These are phyloP conservation scores for Aquilaria malaccensis DNA, from an alignment of 345 rosid genomes.

Conservation along the genomic window DNA sequence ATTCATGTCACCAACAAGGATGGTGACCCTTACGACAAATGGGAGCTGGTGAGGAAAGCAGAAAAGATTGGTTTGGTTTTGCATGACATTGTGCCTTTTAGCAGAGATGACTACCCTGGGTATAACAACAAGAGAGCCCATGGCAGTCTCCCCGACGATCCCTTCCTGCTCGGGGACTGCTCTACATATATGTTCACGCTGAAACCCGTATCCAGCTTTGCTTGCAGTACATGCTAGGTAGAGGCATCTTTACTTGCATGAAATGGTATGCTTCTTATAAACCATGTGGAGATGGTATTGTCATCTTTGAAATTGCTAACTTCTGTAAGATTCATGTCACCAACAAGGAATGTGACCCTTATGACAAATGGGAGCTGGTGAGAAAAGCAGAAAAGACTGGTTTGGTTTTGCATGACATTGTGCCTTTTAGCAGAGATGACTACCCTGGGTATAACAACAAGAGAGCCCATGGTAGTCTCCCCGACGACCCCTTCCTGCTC, in stretches of 20 bases:
- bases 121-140: conserved; percentile 22
- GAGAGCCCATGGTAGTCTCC: conserved; percentile 14
- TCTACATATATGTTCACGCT: too few species aligned
- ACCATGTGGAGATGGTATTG: too few species aligned
- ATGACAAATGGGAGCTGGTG: conserved; percentile 27
- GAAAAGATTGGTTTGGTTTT: conserved; percentile 20
- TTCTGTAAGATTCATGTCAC: conserved; percentile 7
- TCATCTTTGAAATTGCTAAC: too few species aligned
- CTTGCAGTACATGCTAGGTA: too few species aligned
- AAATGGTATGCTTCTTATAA: too few species aligned
- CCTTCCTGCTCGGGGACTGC: too few species aligned
- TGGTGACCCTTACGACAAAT: conserved; percentile 24
- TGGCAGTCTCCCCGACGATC: background rate
- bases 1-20: conserved; percentile 31
- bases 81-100: background rate
- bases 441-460: conserved; percentile 25
- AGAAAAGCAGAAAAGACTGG: conserved; percentile 26
- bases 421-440: background rate
- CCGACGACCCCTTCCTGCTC: too few species aligned
- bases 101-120: conserved; percentile 12
- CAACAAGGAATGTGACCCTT: conserved; percentile 28
- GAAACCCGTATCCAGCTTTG: too few species aligned
- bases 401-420: background rate
- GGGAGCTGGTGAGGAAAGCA: conserved; percentile 29
- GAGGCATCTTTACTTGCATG: too few species aligned